Conservation (phyloP, 352 stramenopile species). For the Pythium pyrilobum region DNA sequence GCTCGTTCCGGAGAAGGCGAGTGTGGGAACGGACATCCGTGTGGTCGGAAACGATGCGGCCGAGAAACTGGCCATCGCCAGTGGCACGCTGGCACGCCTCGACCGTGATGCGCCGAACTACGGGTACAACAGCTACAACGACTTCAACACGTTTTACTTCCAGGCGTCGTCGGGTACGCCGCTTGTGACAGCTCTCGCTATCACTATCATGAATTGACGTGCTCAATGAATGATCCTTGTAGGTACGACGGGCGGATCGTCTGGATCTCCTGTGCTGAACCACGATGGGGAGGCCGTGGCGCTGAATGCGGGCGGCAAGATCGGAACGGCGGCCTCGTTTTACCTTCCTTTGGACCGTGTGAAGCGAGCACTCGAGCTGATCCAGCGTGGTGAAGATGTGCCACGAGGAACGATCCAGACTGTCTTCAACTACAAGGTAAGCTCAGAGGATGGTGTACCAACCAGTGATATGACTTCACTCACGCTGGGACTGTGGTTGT, state of each 20-base stretch:
- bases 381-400: slow-evolving; percentile 65
- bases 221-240: background rate
- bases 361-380: slow-evolving; percentile 79
- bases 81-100: slow-evolving; percentile 86
- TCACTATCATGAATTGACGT: too few relatives aligned
- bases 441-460: background rate
- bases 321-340: slow-evolving; percentile 82
- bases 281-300: slow-evolving; percentile 84
- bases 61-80: slow-evolving; percentile 90
- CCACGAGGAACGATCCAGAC: slow-evolving; percentile 85
- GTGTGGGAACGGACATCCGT: slow-evolving; percentile 90
- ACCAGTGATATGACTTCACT: background rate
- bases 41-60: slow-evolving; percentile 92
- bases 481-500: background rate
- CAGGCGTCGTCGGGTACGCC: slow-evolving; percentile 69
- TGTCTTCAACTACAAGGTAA: slow-evolving; percentile 83
- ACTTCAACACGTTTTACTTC: slow-evolving; percentile 95
- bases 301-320: slow-evolving; percentile 89
- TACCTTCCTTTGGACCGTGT: slow-evolving; percentile 89
- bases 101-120: slow-evolving; percentile 90
- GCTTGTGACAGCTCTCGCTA: too few relatives aligned
- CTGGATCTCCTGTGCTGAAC: slow-evolving; percentile 86
- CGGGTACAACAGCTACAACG: slow-evolving; percentile 88
- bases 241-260: slow-evolving; percentile 81
- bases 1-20: slow-evolving; percentile 78